Conservation (phyloP, 73 alveolate genomes). For the Paramecium sonneborni region DNA sequence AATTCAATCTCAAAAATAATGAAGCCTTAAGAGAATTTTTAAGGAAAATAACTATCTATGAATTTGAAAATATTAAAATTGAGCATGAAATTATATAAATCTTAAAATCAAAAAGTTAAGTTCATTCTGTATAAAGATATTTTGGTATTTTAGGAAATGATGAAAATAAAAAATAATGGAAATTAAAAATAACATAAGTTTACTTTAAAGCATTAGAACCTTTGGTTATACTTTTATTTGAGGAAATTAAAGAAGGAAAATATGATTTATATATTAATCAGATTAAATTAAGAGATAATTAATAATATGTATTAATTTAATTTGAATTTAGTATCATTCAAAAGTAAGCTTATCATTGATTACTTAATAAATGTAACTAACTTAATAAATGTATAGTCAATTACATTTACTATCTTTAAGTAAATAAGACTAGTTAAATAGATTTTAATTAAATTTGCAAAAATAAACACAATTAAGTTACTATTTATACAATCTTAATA, state of each 20-base stretch:
- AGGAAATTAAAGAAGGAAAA: slow-evolving; percentile 39
- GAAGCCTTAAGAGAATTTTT: neutral
- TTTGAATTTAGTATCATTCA: neutral
- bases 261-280: neutral
- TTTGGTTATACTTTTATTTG: neutral
- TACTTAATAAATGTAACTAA: neutral
- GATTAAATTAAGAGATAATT: neutral
- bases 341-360: neutral
- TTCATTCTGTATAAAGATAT: neutral
- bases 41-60: neutral
- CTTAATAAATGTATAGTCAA: neutral
- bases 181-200: neutral
- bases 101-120: neutral
- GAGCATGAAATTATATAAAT: neutral
- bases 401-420: neutral
- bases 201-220: slow-evolving; percentile 26
- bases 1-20: neutral
- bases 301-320: too few species aligned
- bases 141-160: neutral
- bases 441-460: neutral
- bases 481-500: neutral
- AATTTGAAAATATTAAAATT: neutral
- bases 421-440: neutral
- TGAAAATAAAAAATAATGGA: neutral
- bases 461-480: neutral